Evolutionary conservation across 2,329 filamentous ascomycete species (phyloP), one percentile per base, ranked within the genome.

Genomic region (Epichloe aotearoae): DNA sequence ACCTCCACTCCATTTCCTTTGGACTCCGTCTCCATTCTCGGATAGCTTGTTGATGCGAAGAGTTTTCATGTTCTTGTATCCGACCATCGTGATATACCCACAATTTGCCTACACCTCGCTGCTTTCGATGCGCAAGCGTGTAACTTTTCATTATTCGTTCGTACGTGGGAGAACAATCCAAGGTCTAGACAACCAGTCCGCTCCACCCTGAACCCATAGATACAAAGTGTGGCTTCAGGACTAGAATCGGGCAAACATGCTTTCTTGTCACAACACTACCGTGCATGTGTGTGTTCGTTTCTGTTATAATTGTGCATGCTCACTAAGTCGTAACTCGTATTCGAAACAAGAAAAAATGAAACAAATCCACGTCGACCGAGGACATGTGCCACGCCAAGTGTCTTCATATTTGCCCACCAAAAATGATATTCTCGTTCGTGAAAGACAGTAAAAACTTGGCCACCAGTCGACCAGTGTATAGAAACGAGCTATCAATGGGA

Each of bases 151-250:
- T 65, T 70, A 72, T 61, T 72, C 69, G 69, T 72, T 80, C 76
- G 75, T 74, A 76, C 65, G 76, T 80, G 77, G 77, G 74, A 80
- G 75, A 80, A 72, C 60, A 74, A 80, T 62, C 68, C 66, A 65
- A 73, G 77, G 78, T 76, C 77, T 80, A 80, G 78, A 82, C 78
- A 81, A 76, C 78, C 78, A 63, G 76, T 79, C 77, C 74, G 69
- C 73, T 82, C 78, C 78, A 81, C 78, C 78, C 78, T 78, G 77
- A 69, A 74, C 70, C 68, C 72, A 76, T 74, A 69, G 72, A 75
- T 23, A 34, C 53, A 57, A 49, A 66, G 71, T 80, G 74, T 75
- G 75, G 67, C 68, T 72, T 70, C 73, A 71, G 78, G 78, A 82
- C 78, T 82, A 81, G 73, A 73, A 73, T 70, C 72, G 75, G 77